These are phyloP conservation scores for Daldinia concentrica DNA, from an alignment of 495 filamentous ascomycete genomes.

Conservation along the genomic window DNA sequence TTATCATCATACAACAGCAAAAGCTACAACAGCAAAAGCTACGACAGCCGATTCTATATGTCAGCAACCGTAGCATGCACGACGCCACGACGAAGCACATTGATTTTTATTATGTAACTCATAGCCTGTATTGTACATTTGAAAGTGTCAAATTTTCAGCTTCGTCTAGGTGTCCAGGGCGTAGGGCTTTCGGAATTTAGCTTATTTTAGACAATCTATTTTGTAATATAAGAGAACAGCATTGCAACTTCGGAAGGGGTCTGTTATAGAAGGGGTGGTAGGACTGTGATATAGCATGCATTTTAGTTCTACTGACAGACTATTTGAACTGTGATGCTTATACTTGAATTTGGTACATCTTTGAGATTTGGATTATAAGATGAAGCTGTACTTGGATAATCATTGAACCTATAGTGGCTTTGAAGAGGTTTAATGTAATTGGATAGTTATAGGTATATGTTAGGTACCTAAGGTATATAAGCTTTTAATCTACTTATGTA, in stretches of 20 bases:
- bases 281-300: background rate
- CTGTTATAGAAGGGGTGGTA: background rate
- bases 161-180: slow-evolving; percentile 27
- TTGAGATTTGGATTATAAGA: too few species aligned
- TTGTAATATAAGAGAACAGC: slow-evolving; percentile 38
- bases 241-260: slow-evolving; percentile 18
- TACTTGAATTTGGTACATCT: background rate
- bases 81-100: slow-evolving; percentile 48
- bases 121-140: slow-evolving; percentile 45
- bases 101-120: slow-evolving; percentile 34
- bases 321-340: background rate
- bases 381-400: too few species aligned
- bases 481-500: too few species aligned
- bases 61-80: slow-evolving; percentile 32
- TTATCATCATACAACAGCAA: slow-evolving; percentile 8
- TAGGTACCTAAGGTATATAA: too few species aligned
- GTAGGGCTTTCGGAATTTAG: slow-evolving; percentile 7
- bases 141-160: slow-evolving; percentile 25
- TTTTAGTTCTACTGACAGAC: background rate
- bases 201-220: slow-evolving; percentile 29
- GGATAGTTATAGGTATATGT: too few species aligned
- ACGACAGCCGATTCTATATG: slow-evolving; percentile 38
- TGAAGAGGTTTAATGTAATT: too few species aligned
- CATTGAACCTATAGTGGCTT: too few species aligned
- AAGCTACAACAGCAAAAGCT: slow-evolving; percentile 29